phyloP scores from a whole-genome alignment of 1,139 yeast species.

The Kurtzmaniella quercitrusa region DNA sequence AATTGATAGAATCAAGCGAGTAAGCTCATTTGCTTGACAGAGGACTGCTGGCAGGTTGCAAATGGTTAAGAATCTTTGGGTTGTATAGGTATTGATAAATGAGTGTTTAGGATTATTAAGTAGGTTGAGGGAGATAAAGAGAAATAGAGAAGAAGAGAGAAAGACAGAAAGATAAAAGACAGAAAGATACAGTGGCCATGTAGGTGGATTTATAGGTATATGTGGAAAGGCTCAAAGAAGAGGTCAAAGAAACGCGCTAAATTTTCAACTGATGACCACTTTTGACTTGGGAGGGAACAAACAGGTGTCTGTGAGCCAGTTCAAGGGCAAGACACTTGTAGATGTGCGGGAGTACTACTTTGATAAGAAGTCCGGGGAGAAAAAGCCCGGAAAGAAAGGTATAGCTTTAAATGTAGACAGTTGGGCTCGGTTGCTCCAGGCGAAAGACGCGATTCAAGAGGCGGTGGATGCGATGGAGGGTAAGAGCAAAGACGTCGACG shows the following conservation, averaged over 20 bases:
- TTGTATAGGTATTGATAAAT: too few relatives aligned
- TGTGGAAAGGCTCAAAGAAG: too few relatives aligned
- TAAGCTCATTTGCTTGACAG: background rate
- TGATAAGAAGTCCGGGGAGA: constrained; percentile 54
- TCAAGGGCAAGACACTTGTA: constrained; percentile 58
- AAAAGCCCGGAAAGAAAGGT: constrained; percentile 81
- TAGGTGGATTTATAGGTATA: too few relatives aligned
- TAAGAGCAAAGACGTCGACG: constrained; percentile 9
- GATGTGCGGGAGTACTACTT: constrained; percentile 80
- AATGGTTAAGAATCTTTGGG: too few relatives aligned
- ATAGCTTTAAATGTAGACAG: constrained; percentile 70
- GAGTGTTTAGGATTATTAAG: too few relatives aligned
- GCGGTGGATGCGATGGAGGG: constrained; percentile 48
- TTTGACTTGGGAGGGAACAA: constrained; percentile 57
- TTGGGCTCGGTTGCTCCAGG: constrained; percentile 55
- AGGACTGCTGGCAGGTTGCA: too few relatives aligned
- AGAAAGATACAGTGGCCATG: too few relatives aligned
- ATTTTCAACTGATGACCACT: constrained; percentile 8
- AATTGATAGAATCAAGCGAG: background rate
- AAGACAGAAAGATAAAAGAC: too few relatives aligned
- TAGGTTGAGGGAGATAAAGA: too few relatives aligned
- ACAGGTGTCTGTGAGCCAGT: constrained; percentile 66
- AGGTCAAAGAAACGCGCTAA: too few relatives aligned
- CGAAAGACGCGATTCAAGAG: constrained; percentile 51
- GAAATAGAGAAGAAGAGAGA: too few relatives aligned